phyloP scores from a whole-genome alignment of 805 yeast genomes.

The Myxozyma monticola region DNA sequence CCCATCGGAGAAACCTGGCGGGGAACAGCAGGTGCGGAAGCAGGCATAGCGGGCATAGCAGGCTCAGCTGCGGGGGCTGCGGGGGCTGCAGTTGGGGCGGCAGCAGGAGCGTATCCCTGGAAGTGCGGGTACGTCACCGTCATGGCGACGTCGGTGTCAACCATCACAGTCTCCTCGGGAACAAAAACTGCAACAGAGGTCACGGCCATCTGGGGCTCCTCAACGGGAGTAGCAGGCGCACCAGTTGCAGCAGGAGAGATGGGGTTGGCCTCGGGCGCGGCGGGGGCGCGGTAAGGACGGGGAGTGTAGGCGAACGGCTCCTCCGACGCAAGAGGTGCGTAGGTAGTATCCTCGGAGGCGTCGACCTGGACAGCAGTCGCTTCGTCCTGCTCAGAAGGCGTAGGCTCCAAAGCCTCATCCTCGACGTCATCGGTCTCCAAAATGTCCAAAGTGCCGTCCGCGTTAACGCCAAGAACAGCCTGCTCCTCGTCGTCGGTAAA shows the following conservation, averaged over 20 bases:
- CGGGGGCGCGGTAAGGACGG: conserved; percentile 4
- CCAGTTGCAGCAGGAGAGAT: conserved; percentile 10
- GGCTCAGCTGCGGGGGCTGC: conserved; percentile 5
- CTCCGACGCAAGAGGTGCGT: conserved; percentile 20
- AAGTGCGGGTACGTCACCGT: conserved; percentile 26
- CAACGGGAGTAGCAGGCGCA: conserved; percentile 4
- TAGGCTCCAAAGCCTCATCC: background rate
- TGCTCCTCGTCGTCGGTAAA: conserved; percentile 8
- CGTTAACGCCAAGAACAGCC: background rate
- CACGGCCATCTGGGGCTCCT: conserved; percentile 4
- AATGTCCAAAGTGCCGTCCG: background rate
- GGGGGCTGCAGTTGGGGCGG: conserved; percentile 13
- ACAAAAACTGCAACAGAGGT: conserved; percentile 23
- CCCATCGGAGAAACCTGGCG: background rate
- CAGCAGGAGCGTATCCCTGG: conserved; percentile 23
- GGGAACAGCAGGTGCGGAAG: background rate
- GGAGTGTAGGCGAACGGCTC: too few species aligned
- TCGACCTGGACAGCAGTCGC: conserved; percentile 10
- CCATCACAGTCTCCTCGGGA: conserved; percentile 22
- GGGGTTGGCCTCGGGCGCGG: conserved; percentile 10
- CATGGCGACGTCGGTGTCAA: conserved; percentile 14
- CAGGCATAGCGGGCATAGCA: too few species aligned
- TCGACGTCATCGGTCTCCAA: conserved; percentile 2
- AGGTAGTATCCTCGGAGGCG: conserved; percentile 16
- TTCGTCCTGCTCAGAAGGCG: conserved; percentile 2